phyloP scores from a whole-genome alignment of 2,329 filamentous ascomycete genomes.

The Diaporthe vexans region DNA sequence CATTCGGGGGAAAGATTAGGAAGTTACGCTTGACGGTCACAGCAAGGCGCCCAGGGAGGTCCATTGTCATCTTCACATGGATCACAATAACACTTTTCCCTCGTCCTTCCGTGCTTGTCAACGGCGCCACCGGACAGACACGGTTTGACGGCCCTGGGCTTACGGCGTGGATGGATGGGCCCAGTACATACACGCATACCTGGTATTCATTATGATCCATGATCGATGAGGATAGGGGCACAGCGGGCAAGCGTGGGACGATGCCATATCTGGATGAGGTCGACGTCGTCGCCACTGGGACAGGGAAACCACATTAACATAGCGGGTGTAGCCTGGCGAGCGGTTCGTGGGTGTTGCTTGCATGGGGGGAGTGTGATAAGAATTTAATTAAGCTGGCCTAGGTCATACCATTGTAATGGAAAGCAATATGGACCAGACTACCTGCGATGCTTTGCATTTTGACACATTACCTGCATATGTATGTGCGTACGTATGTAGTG shows the following conservation, averaged over 20 bases:
- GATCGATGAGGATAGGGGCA: neutral
- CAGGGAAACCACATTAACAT: conserved; percentile 1
- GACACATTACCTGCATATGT: neutral
- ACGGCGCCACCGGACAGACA: conserved; percentile 1
- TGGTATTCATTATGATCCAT: conserved; percentile 19
- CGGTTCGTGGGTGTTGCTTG: neutral
- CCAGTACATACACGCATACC: neutral
- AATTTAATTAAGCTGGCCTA: conserved; percentile 15
- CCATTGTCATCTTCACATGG: neutral
- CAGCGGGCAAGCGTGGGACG: neutral
- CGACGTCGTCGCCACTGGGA: neutral
- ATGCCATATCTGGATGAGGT: neutral
- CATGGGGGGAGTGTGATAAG: conserved; percentile 3
- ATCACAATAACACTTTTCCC: neutral
- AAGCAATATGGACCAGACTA: neutral
- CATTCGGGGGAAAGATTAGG: neutral
- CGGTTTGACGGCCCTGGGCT: neutral
- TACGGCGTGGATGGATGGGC: neutral
- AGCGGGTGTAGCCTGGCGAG: neutral
- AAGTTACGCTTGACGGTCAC: conserved; percentile 6
- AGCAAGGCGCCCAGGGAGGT: conserved; percentile 24
- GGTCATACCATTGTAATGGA: neutral
- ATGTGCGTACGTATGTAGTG: neutral
- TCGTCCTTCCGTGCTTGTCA: neutral
- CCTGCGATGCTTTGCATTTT: neutral